Evolutionary conservation across 2,329 filamentous ascomycete species (phyloP), one percentile per base, ranked within the genome.

Genomic region (Ophiostoma piceae): DNA sequence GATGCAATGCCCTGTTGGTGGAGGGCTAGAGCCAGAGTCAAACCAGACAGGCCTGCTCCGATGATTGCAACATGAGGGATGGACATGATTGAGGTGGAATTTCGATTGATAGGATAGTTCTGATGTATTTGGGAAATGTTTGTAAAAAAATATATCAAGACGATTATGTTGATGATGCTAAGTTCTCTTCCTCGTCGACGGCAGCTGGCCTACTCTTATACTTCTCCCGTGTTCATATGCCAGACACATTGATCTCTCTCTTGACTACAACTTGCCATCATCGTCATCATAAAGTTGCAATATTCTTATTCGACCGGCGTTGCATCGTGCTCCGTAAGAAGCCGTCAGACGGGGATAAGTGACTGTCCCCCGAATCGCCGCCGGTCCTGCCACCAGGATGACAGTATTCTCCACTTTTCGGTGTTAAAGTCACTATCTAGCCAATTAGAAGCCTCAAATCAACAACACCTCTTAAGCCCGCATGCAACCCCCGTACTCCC

Each of bases 11-110:
- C 78, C 70, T 84, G 79, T 39, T 82, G 78, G 70, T 87, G 81
- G 0, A 89, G 78, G 1, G 83, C 80, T 0, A 89, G 79, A 0
- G 85, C 85, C 0, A 89, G 79, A 0, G 82, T 79, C 7, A 88
- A 82, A 54, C 86, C 86, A 19, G 71, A 64, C 29, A 72, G 67
- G 41, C 71, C 71, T 11, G 67, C 71, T 41, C 69, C 71, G 43
- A 72, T 71, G 29, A 72, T 72, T n/a, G 69, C 71, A 14, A 71
- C 66, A 54, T 62, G 7, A 47, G 43, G 19, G 19, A 5, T 57
- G n/a, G 51, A 57, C 51, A 57, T 57, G 22, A 26, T 57, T 19
- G 16, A 19, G 4, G 3, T 47, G 6, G 6, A 7, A 1, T 0
- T 1, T 47, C 2, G 19, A 19, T n/a, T 3, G 12, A 14, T 4